Evolutionary conservation across 2,329 filamentous ascomycete genomes (phyloP), one percentile per base, ranked within the genome.

Genomic region (Penicillium concentricum): DNA sequence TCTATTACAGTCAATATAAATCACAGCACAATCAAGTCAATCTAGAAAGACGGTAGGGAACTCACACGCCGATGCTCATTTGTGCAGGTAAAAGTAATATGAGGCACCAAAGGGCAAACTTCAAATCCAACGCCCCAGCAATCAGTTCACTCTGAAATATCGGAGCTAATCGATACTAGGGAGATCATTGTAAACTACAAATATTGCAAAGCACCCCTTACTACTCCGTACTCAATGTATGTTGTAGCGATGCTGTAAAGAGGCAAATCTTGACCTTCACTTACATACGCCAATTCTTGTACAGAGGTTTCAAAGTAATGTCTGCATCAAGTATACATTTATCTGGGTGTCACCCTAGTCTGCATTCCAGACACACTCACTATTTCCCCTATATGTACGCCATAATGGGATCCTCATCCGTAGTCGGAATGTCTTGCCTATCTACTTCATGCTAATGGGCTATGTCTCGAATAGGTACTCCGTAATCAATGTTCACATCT

Each of bases 111-210:
- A n/a, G 8, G 2, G 38, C 16, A 18, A 32, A 51, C 39, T 61
- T 64, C 20, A 57, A 22, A 66, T 34, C 13, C 32, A 34, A 15
- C 5, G 15, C 15, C 15, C 13, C 13, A 16, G 6, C 32, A 34
- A 34, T 34, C 38, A 60, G 51, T 9, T 57, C 20, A 18, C 61
- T 59, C 28, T 53, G 56, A 8, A 63, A 61, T 34, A 2, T 12
- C 4, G 16, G 15, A 34, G 13, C 10, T 5, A 32, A 34, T 6
- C 32, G 32, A 34, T 34, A 16, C 13, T 13, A 3, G 64, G 60
- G n/a, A 52, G 45, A 10, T 61, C 43, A 44, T 63, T 60, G 22
- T 67, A 63, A 8, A 67, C 48, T 61, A 67, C 63, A 4, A 26
- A 26, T 26, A 26, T 26, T 4, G 61, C 59, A 63, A 5, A 62